Conservation (phyloP, 1,284 basidiomycete species). For the Exobasidium rhododendri region DNA sequence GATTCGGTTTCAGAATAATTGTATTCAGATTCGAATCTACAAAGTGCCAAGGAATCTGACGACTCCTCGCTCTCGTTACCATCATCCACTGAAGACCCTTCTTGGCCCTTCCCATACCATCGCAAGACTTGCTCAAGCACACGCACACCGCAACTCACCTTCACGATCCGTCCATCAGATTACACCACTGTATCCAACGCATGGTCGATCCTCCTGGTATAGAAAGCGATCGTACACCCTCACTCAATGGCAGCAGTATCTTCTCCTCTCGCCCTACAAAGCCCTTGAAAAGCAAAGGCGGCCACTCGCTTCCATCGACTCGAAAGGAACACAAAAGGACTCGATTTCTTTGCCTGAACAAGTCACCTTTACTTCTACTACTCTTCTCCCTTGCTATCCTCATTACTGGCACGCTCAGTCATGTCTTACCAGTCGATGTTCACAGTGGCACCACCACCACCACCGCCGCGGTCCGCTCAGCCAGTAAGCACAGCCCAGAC, state of each 20-base stretch:
- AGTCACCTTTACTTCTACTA: not conserved
- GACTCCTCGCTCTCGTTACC: not conserved
- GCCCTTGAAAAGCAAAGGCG: not conserved
- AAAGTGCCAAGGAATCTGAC: too few relatives aligned
- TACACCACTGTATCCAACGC: constrained; percentile 1
- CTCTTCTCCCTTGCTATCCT: not conserved
- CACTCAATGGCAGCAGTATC: not conserved
- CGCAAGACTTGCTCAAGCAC: too few relatives aligned
- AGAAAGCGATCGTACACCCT: not conserved
- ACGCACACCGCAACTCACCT: too few relatives aligned
- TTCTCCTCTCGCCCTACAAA: not conserved
- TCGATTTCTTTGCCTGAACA: not conserved
- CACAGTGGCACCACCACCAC: not conserved
- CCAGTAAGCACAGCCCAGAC: not conserved
- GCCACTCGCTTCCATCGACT: not conserved
- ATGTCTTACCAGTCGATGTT: not conserved
- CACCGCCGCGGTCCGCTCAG: not conserved
- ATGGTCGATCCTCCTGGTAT: constrained; percentile 9
- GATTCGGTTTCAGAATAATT: too few relatives aligned
- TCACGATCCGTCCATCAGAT: too few relatives aligned
- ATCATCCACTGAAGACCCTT: not conserved
- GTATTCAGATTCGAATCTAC: too few relatives aligned
- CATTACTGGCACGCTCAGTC: not conserved
- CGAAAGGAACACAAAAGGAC: too few relatives aligned
- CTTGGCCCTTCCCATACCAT: not conserved